Evolutionary conservation across 1,139 yeast species (phyloP), one percentile per base, ranked within the genome.

Genomic region (Petasospora fabianii): DNA sequence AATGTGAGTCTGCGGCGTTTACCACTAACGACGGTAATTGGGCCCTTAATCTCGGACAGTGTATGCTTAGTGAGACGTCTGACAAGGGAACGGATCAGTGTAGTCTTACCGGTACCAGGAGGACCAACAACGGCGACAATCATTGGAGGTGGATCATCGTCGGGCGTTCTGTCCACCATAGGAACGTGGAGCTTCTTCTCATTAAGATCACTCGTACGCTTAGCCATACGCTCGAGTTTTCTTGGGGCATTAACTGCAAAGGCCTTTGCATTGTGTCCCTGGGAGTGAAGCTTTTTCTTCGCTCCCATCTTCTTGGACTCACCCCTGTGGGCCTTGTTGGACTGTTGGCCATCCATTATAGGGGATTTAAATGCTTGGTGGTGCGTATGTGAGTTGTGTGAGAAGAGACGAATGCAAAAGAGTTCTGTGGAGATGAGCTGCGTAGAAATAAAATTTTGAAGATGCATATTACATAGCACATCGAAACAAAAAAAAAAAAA

Each of bases 51-150:
- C 52, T 92, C 97, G 26, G 77, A 69, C 34, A 94, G 62, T 0
- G 94, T 76, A 21, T 94, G 86, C 62, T 94, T 94, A n/a, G 97
- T 80, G 62, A 86, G 75, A 60, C 97, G 69, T 62, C 92, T 74
- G 11, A 94, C 88, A 44, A 94, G 69, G 9, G 97, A 88, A 60
- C 87, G 84, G 58, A 94, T 87, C 56, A 94, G 71, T 1, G 98
- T 92, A 15, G 97, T 79, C 60, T 94, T 94, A 49, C 99, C 99
- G 1, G 97, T 92, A 10, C 99, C 99, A 8, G 96, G 96, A 9
- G 99, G 99, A 0, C 99, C 99, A 14, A 92, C 97, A 6, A 92
- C 96, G 0, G 97, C 97, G 27, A 94, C 87, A 42, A 94, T 81
- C 17, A 92, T 84, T 39, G 98, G 98, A 27, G 98, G 97, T 2